Percentiles rank a stretch among this genome's conserved stretches.
Conservation (phyloP, 805 yeast genomes). For the Danielia reshetovae region DNA sequence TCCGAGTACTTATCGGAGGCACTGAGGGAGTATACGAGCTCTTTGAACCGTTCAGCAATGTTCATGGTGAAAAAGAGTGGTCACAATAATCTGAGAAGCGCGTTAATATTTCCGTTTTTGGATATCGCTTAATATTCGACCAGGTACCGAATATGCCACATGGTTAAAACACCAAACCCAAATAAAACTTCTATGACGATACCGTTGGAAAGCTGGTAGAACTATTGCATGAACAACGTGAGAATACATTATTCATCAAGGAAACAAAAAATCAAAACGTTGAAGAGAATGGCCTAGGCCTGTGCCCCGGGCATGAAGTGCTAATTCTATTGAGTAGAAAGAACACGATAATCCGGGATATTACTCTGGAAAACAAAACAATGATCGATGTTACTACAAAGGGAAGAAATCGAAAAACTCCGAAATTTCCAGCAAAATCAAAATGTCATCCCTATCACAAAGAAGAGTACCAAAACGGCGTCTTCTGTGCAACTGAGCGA, state of each 20-base stretch:
- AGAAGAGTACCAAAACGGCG: conserved; percentile 22
- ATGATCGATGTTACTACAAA: conserved; percentile 12
- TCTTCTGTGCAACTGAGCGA: conserved; percentile 1
- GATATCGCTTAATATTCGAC: background rate
- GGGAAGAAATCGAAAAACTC: too few species aligned
- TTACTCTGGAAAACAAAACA: conserved; percentile 37
- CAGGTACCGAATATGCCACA: too few species aligned
- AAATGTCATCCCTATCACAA: background rate
- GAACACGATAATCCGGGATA: conserved; percentile 46
- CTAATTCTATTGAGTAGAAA: conserved; percentile 35
- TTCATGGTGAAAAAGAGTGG: conserved; percentile 16
- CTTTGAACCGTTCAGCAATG: conserved; percentile 44
- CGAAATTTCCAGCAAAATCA: conserved; percentile 10
- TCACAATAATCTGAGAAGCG: too few species aligned
- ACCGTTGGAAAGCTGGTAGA: too few species aligned
- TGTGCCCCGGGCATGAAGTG: conserved; percentile 52
- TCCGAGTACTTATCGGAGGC: conserved; percentile 72
- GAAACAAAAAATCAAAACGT: too few species aligned
- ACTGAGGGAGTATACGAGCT: conserved; percentile 58
- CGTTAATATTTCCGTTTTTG: background rate
- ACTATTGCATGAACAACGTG: too few species aligned
- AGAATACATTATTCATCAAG: too few species aligned
- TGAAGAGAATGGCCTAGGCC: too few species aligned
- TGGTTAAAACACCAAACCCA: too few species aligned
- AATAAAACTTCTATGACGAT: too few species aligned